Evolutionary conservation across 1,139 yeast genomes (phyloP).

Genomic region (Magnusiomyces paraingens): DNA sequence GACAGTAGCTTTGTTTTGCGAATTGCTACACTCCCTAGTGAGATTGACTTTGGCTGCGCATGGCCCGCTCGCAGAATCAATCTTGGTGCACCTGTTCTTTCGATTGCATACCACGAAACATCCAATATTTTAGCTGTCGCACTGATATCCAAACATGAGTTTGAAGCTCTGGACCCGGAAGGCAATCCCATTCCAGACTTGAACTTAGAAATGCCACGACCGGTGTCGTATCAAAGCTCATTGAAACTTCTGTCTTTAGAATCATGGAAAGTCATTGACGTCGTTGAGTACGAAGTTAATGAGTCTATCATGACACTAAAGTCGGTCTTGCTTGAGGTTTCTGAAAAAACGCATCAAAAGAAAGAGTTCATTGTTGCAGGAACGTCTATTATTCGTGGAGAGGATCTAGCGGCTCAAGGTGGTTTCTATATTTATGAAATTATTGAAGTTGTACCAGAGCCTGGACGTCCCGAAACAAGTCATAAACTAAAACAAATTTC

Average conservation of each 20-base stretch:
- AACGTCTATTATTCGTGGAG: slow-evolving; percentile 69
- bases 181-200: slow-evolving; percentile 58
- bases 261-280: slow-evolving; percentile 74
- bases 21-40: slow-evolving; percentile 51
- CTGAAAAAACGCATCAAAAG: slow-evolving; percentile 47
- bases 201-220: slow-evolving; percentile 45
- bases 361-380: slow-evolving; percentile 75
- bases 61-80: slow-evolving; percentile 53
- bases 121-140: slow-evolving; percentile 54
- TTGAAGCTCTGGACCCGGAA: slow-evolving; percentile 66
- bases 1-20: slow-evolving; percentile 70
- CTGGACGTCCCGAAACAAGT: slow-evolving; percentile 77
- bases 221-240: slow-evolving; percentile 51
- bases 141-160: slow-evolving; percentile 55
- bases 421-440: slow-evolving; percentile 68
- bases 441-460: slow-evolving; percentile 84
- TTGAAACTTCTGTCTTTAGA: slow-evolving; percentile 64
- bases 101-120: slow-evolving; percentile 64
- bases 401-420: slow-evolving; percentile 80
- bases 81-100: slow-evolving; percentile 57
- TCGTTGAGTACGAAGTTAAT: slow-evolving; percentile 56
- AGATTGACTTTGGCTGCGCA: slow-evolving; percentile 52
- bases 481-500: slow-evolving; percentile 72
- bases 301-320: slow-evolving; percentile 59
- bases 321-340: slow-evolving; percentile 51